phyloP scores from a whole-genome alignment of 805 yeast species.

The Isabelozyma rhagii region DNA sequence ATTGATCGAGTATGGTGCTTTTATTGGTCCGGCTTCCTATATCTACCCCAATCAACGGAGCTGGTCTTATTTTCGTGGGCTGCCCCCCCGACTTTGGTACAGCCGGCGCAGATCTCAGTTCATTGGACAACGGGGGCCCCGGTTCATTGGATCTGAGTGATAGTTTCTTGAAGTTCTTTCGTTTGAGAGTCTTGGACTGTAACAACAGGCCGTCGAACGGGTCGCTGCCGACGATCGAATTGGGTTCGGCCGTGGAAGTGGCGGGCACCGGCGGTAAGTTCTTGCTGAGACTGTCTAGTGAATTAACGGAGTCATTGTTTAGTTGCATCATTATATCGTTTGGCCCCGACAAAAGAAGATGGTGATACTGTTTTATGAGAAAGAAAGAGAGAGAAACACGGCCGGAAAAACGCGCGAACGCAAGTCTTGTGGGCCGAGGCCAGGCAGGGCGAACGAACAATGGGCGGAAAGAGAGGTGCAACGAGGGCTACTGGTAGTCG shows the following conservation, averaged over 20 bases:
- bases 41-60: background rate
- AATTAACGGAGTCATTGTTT: slow-evolving; percentile 16
- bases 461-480: no score
- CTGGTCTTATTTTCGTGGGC: background rate
- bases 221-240: slow-evolving; percentile 1
- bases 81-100: background rate
- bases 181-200: slow-evolving; percentile 31
- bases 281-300: slow-evolving; percentile 26
- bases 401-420: no score
- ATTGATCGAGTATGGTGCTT: background rate
- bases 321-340: slow-evolving; percentile 2
- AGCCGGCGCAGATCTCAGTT: no score
- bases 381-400: background rate
- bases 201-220: slow-evolving; percentile 18
- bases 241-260: slow-evolving; percentile 6
- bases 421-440: no score
- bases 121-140: background rate
- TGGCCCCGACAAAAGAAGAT: background rate
- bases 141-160: slow-evolving; percentile 15
- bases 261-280: slow-evolving; percentile 39
- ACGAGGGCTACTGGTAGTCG: no score
- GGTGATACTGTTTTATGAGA: background rate
- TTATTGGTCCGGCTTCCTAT: background rate
- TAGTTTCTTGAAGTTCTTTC: slow-evolving; percentile 40
- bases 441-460: no score